Percentiles rank a stretch among this genome's conserved stretches.
phyloP scores from a whole-genome alignment of 768 basidiomycete genomes.

The Trametes cinnabarina region DNA sequence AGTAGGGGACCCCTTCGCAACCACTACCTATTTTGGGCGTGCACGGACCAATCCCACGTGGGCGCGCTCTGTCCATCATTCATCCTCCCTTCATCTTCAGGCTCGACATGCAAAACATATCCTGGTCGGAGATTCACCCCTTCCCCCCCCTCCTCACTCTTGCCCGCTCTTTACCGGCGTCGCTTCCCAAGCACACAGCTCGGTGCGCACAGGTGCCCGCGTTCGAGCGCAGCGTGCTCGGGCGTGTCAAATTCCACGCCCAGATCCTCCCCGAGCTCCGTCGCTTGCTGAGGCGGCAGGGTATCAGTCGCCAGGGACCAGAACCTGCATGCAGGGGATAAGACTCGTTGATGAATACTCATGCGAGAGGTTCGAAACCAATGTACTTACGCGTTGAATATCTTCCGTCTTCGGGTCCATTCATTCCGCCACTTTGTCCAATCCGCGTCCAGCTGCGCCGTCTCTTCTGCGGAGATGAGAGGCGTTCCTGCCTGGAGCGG shows the following conservation, averaged over 20 bases:
- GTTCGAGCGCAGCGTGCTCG: conserved; percentile 69
- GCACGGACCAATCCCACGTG: conserved; percentile 15
- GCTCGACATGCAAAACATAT: neutral
- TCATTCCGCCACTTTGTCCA: conserved; percentile 80
- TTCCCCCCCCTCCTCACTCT: neutral
- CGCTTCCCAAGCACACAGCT: conserved; percentile 26
- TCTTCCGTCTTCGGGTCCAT: conserved; percentile 74
- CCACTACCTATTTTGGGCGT: conserved; percentile 6
- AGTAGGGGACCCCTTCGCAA: conserved; percentile 4
- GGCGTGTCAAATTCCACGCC: conserved; percentile 76
- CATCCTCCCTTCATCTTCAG: neutral
- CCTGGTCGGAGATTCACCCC: neutral
- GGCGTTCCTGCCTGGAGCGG: conserved; percentile 68
- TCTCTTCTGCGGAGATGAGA: conserved; percentile 68
- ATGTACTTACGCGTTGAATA: conserved; percentile 78
- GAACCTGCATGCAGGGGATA: conserved; percentile 46
- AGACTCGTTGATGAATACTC: too few species aligned
- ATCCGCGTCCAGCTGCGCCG: conserved; percentile 64
- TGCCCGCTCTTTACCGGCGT: too few species aligned
- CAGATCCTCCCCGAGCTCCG: conserved; percentile 69
- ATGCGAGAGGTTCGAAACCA: conserved; percentile 29
- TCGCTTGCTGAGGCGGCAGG: conserved; percentile 62
- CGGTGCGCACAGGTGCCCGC: conserved; percentile 52
- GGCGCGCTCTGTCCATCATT: neutral
- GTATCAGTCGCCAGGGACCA: conserved; percentile 72